A percentile compares a stretch with the other conserved stretches of the same genome.
These are phyloP conservation scores for Furcasterigmium sp. DNA, from an alignment of 2,329 filamentous ascomycete genomes.

Conservation along the genomic window DNA sequence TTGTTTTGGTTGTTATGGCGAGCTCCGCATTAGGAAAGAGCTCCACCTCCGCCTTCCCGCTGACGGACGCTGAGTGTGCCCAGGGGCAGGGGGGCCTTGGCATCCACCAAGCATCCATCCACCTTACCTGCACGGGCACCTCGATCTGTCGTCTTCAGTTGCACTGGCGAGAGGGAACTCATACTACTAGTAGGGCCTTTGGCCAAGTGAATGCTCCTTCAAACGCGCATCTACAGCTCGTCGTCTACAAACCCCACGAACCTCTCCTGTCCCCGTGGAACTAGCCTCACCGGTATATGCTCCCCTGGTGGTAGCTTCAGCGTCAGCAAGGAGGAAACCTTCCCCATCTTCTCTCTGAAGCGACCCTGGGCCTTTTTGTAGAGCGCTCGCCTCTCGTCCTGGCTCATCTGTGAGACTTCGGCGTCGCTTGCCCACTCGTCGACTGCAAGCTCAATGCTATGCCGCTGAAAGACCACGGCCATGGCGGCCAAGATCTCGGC, in stretches of 20 bases:
- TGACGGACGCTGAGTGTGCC: neutral
- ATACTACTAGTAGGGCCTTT: no score
- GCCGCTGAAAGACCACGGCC: constrained; percentile 49
- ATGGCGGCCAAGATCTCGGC: constrained; percentile 53
- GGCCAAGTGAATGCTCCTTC: no score
- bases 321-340: constrained; percentile 61
- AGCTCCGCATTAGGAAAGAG: constrained; percentile 1
- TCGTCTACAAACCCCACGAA: constrained; percentile 45
- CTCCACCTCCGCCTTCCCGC: neutral
- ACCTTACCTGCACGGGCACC: no score
- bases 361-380: constrained; percentile 58
- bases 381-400: constrained; percentile 38
- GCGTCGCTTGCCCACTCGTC: constrained; percentile 51
- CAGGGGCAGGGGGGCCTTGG: neutral
- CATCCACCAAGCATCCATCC: no score
- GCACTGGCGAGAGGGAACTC: no score
- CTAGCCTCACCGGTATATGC: constrained; percentile 62
- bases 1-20: constrained; percentile 11
- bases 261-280: constrained; percentile 63
- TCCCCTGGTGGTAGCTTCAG: constrained; percentile 60
- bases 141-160: no score
- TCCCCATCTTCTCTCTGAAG: constrained; percentile 44
- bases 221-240: no score
- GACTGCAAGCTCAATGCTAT: constrained; percentile 67
- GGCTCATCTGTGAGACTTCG: constrained; percentile 46